These are phyloP conservation scores for Fraxinus quadrangulata DNA, from an alignment of 257 asterid species.

Conservation along the genomic window DNA sequence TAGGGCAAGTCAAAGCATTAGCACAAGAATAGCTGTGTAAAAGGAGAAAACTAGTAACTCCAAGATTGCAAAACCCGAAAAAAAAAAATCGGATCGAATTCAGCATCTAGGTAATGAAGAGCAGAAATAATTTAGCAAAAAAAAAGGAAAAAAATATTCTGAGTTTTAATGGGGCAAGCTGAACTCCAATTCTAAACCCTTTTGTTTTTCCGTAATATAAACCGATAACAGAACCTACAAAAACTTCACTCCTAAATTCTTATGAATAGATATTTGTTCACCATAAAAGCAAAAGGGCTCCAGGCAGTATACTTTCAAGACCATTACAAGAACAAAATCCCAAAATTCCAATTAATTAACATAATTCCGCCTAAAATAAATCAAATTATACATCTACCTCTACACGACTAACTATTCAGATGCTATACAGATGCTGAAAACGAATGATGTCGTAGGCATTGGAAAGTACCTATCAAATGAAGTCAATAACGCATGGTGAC, in stretches of 20 bases:
- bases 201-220: neutral
- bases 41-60: neutral
- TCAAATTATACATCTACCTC: neutral
- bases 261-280: neutral
- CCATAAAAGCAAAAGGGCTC: neutral
- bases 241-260: neutral
- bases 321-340: neutral
- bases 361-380: neutral
- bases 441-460: neutral
- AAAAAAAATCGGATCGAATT: neutral
- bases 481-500: neutral
- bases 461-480: neutral
- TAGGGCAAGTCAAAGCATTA: conserved; percentile 14
- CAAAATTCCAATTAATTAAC: neutral
- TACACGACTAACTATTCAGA: neutral
- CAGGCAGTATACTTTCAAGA: neutral
- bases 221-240: neutral
- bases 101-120: neutral
- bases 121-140: neutral
- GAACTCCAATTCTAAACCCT: neutral
- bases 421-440: neutral
- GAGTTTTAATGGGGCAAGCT: neutral
- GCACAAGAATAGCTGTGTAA: neutral
- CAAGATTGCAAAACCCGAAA: neutral
- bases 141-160: neutral